Evolutionary conservation across 148 eudicot species (phyloP).

Genomic region (Polygonum aviculare): DNA sequence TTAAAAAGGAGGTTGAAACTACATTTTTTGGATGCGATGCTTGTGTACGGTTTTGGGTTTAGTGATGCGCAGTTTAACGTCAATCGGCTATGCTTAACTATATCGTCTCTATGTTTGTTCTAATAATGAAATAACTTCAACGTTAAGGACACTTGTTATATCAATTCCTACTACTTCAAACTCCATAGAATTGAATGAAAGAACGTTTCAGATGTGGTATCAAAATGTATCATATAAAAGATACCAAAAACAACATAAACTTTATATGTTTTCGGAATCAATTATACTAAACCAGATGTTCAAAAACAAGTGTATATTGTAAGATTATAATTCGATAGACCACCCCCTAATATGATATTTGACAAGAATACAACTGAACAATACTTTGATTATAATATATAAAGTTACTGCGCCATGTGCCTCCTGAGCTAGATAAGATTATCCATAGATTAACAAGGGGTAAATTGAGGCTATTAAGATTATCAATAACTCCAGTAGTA

Average conservation of each 20-base stretch:
- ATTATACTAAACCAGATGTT: too few relatives aligned
- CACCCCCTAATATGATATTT: too few relatives aligned
- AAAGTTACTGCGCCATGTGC: not conserved
- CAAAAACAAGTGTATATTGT: too few relatives aligned
- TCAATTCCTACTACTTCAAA: not conserved
- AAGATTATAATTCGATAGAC: too few relatives aligned
- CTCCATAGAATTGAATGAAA: not conserved
- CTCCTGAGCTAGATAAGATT: not conserved
- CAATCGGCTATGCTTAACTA: not conserved
- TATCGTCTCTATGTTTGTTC: not conserved
- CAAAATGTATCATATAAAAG: not conserved
- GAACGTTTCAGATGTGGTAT: not conserved
- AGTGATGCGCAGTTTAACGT: not conserved
- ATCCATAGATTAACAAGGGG: not conserved
- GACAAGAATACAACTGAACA: too few relatives aligned
- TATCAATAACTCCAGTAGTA: not conserved
- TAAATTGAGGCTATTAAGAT: not conserved
- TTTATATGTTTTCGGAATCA: not conserved
- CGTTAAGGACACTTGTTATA: too few relatives aligned
- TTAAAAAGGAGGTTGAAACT: not conserved
- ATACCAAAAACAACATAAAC: not conserved
- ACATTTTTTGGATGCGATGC: not conserved
- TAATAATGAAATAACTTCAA: not conserved
- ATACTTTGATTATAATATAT: too few relatives aligned
- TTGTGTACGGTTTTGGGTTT: not conserved